A percentile compares a stretch with the other conserved stretches of the same genome.
phyloP scores from a whole-genome alignment of 2,329 filamentous ascomycete genomes.

The Arthrobotrys sinensis region DNA sequence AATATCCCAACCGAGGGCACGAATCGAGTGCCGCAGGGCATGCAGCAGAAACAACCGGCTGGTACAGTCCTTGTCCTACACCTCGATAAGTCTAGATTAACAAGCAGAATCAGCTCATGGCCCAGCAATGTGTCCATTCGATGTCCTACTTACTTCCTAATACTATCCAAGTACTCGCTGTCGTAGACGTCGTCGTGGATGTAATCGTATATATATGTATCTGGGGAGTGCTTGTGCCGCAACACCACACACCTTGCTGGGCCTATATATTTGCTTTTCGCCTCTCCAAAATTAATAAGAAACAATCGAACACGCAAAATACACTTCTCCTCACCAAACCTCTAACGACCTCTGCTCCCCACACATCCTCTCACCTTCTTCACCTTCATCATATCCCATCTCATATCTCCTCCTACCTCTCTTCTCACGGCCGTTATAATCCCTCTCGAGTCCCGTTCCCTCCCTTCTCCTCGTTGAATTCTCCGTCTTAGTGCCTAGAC shows the following conservation, averaged over 20 bases:
- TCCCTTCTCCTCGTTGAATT: constrained; percentile 42
- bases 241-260: constrained; percentile 45
- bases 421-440: constrained; percentile 24
- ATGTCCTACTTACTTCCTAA: too few species aligned
- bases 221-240: constrained; percentile 33
- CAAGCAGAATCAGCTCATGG: background rate
- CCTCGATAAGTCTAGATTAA: background rate
- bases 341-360: constrained; percentile 22
- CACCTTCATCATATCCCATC: constrained; percentile 37
- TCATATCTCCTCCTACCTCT: constrained; percentile 2
- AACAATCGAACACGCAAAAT: constrained; percentile 52
- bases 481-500: constrained; percentile 37
- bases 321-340: constrained; percentile 44
- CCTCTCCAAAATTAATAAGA: constrained; percentile 54
- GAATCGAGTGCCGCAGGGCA: constrained; percentile 15
- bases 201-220: background rate
- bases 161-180: background rate
- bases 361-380: constrained; percentile 28
- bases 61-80: background rate
- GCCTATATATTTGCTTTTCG: constrained; percentile 40
- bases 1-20: background rate
- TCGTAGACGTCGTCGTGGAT: background rate
- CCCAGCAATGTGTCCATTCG: background rate
- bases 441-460: constrained; percentile 29
- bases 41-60: too few species aligned